Percentiles rank a stretch among this genome's conserved stretches.
phyloP scores from a whole-genome alignment of 1,139 yeast species.

The Pichia sp. region DNA sequence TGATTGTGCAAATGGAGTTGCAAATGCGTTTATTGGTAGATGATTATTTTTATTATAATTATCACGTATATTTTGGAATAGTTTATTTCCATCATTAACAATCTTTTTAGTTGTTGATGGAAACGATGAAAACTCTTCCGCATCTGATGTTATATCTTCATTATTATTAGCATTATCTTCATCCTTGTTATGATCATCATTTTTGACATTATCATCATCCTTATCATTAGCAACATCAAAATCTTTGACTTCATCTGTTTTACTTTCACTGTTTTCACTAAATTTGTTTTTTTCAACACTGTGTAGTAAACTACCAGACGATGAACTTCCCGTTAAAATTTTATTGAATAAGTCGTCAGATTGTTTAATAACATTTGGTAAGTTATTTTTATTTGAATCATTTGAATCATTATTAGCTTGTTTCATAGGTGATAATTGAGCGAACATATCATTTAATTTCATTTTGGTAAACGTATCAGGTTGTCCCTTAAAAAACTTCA shows the following conservation, averaged over 20 bases:
- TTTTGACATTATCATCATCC: not conserved
- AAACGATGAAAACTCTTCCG: constrained; percentile 21
- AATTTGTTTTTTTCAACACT: not conserved
- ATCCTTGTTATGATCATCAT: constrained; percentile 1
- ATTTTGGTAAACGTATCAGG: constrained; percentile 27
- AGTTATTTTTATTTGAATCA: not conserved
- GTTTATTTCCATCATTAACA: constrained; percentile 20
- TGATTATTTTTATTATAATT: constrained; percentile 7
- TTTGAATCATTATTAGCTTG: not conserved
- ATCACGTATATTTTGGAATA: constrained; percentile 21
- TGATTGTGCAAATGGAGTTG: constrained; percentile 12
- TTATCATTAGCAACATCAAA: not conserved
- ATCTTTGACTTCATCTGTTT: constrained; percentile 4
- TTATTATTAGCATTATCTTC: constrained; percentile 14
- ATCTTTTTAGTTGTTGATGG: constrained; percentile 20
- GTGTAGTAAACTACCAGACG: constrained; percentile 4
- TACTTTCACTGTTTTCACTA: not conserved
- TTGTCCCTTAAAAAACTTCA: constrained; percentile 24
- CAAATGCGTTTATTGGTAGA: constrained; percentile 3
- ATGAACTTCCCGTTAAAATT: constrained; percentile 9
- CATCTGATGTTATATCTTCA: constrained; percentile 24
- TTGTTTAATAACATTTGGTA: constrained; percentile 9
- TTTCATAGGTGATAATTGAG: constrained; percentile 9
- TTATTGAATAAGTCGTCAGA: constrained; percentile 10
- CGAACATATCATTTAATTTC: constrained; percentile 23